Percentiles rank a stretch among this genome's conserved stretches.
Evolutionary conservation across 2,329 filamentous ascomycete genomes (phyloP).

Genomic region (Cadophora sp.): DNA sequence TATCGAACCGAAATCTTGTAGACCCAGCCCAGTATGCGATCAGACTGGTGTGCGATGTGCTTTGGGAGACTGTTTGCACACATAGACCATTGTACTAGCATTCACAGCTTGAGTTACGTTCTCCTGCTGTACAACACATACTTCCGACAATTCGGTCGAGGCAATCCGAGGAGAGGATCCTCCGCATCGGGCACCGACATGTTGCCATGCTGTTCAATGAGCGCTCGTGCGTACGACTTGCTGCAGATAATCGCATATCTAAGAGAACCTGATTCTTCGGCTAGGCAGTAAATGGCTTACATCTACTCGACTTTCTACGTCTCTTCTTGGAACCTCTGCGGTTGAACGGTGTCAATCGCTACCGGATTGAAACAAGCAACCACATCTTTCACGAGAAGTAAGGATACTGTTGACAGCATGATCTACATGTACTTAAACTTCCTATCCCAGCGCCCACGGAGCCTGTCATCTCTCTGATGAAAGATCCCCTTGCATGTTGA

Average conservation of each 20-base stretch:
- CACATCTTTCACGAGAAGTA: slow-evolving; percentile 15
- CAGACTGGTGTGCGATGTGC: not conserved
- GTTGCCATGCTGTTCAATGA: not conserved
- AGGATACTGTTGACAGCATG: not conserved
- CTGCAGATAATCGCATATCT: not conserved
- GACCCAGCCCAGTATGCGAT: not conserved
- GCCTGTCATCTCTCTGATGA: not conserved
- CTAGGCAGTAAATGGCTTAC: not conserved
- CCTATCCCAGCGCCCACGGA: too few species aligned
- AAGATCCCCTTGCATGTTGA: not conserved
- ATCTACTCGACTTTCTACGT: not conserved
- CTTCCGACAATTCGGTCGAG: slow-evolving; percentile 1
- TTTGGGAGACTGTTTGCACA: not conserved
- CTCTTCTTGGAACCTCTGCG: not conserved
- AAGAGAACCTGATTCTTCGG: not conserved
- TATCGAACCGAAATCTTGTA: not conserved
- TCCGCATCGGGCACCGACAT: not conserved
- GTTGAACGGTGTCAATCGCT: not conserved
- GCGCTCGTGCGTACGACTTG: not conserved
- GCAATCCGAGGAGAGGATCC: not conserved
- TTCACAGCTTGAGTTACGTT: not conserved
- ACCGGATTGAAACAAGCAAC: slow-evolving; percentile 19
- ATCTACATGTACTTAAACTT: too few species aligned
- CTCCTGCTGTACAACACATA: not conserved
- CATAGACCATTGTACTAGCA: not conserved